A percentile compares a stretch with the other conserved stretches of the same genome.
Evolutionary conservation across 805 yeast genomes (phyloP).

Genomic region (Zygotorulaspora florentina): DNA sequence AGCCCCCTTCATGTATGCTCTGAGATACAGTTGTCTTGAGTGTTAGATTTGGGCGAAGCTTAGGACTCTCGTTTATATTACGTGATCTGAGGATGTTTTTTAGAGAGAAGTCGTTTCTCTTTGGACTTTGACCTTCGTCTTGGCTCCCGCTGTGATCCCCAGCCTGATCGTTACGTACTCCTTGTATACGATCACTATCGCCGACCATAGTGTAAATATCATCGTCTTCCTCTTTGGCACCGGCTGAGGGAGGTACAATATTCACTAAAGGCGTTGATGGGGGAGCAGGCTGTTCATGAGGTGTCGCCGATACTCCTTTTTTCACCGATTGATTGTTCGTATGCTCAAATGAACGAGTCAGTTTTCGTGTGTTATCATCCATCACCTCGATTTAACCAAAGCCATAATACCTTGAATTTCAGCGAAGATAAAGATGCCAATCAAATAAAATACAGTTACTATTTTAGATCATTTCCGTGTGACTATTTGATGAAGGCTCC

Average conservation of each 20-base stretch:
- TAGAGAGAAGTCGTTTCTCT: constrained; percentile 8
- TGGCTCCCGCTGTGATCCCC: not conserved
- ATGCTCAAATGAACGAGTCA: constrained; percentile 23
- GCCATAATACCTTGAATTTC: not conserved
- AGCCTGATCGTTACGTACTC: not conserved
- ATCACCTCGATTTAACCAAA: constrained; percentile 13
- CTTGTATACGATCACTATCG: not conserved
- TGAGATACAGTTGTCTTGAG: constrained; percentile 11
- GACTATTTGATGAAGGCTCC: too few relatives aligned
- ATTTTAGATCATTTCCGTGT: too few relatives aligned
- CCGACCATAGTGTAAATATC: not conserved
- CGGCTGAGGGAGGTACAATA: constrained; percentile 20
- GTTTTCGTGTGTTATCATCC: constrained; percentile 14
- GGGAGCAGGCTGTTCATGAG: constrained; percentile 3
- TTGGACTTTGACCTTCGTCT: not conserved
- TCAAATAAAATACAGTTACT: not conserved
- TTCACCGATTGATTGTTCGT: constrained; percentile 1
- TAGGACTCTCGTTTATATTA: constrained; percentile 1
- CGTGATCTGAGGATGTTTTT: constrained; percentile 15
- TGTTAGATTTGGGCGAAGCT: constrained; percentile 16
- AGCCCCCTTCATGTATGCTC: not conserved
- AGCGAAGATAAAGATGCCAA: not conserved
- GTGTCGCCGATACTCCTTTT: not conserved
- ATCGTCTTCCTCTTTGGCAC: not conserved
- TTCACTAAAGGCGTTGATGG: constrained; percentile 19